phyloP scores from a whole-genome alignment of 1,139 yeast species.

The Casaregolazyma lundiana region DNA sequence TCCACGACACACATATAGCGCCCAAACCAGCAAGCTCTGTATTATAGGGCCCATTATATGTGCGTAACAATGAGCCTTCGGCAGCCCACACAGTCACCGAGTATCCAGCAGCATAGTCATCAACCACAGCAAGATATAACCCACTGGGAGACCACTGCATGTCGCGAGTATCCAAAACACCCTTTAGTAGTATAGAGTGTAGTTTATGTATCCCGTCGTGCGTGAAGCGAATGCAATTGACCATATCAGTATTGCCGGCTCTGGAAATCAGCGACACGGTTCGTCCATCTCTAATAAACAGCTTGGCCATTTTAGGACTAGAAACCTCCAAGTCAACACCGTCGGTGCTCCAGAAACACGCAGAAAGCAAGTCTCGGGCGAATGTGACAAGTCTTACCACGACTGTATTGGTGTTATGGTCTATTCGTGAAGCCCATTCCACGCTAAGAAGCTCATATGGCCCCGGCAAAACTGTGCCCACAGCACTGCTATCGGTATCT shows the following conservation, averaged over 20 bases:
- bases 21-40: constrained; percentile 16
- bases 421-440: constrained; percentile 21
- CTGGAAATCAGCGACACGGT: constrained; percentile 18
- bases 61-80: constrained; percentile 19
- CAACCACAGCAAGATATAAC: constrained; percentile 25
- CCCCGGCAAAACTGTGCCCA: constrained; percentile 20
- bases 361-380: constrained; percentile 16
- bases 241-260: constrained; percentile 17
- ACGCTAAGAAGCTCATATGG: constrained; percentile 18
- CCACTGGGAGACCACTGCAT: constrained; percentile 25
- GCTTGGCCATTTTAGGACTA: constrained; percentile 18
- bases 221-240: constrained; percentile 10
- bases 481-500: constrained; percentile 10
- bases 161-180: constrained; percentile 22
- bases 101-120: constrained; percentile 26
- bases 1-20: constrained; percentile 20
- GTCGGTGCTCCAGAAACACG: constrained; percentile 22
- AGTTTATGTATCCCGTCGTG: constrained; percentile 4
- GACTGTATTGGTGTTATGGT: constrained; percentile 13
- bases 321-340: constrained; percentile 20
- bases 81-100: constrained; percentile 22
- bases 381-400: constrained; percentile 20
- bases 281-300: constrained; percentile 11
- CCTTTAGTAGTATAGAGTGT: constrained; percentile 13
- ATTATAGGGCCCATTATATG: constrained; percentile 17